Percentiles rank a stretch among this genome's conserved stretches.
These are phyloP conservation scores for Flaveria linearis DNA, from an alignment of 129 eudicot species.

Conservation along the genomic window DNA sequence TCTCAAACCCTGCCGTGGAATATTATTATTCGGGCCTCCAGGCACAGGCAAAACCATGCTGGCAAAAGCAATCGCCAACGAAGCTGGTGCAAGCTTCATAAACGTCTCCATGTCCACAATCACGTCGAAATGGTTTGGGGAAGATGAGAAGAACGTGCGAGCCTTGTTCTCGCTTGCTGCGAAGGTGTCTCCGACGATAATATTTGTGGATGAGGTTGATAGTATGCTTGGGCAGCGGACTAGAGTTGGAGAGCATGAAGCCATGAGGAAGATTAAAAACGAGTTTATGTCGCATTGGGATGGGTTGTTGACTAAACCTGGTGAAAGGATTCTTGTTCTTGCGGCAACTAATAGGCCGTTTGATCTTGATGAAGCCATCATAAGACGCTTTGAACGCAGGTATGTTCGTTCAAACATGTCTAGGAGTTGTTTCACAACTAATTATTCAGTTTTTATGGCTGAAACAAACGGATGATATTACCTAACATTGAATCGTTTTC, in stretches of 20 bases:
- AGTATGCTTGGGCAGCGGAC: conserved; percentile 97
- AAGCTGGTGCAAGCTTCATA: conserved; percentile 94
- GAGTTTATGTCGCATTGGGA: conserved; percentile 99
- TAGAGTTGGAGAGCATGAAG: conserved; percentile 96
- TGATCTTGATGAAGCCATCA: conserved; percentile 95
- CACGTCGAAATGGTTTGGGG: conserved; percentile 98
- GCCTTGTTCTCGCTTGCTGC: conserved; percentile 94
- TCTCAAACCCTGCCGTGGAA: conserved; percentile 91
- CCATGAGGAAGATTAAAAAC: conserved; percentile 89
- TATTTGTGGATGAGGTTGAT: conserved; percentile 93
- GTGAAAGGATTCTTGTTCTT: conserved; percentile 90
- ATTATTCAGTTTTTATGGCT: too few species aligned
- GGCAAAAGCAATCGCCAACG: conserved; percentile 92
- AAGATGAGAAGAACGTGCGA: conserved; percentile 91
- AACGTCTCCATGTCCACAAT: conserved; percentile 96
- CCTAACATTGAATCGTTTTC: too few species aligned
- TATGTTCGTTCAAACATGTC: neutral
- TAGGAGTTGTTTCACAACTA: neutral
- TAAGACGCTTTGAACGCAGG: conserved; percentile 98
- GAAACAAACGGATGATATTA: too few species aligned
- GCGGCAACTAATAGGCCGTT: conserved; percentile 96
- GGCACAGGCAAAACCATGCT: conserved; percentile 98
- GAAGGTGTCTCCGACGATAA: conserved; percentile 83
- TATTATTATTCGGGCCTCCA: conserved; percentile 83
- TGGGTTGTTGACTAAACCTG: conserved; percentile 72